Evolutionary conservation across 148 eudicot genomes (phyloP), one percentile per base, ranked within the genome.

Genomic region (Spergularia marina): DNA sequence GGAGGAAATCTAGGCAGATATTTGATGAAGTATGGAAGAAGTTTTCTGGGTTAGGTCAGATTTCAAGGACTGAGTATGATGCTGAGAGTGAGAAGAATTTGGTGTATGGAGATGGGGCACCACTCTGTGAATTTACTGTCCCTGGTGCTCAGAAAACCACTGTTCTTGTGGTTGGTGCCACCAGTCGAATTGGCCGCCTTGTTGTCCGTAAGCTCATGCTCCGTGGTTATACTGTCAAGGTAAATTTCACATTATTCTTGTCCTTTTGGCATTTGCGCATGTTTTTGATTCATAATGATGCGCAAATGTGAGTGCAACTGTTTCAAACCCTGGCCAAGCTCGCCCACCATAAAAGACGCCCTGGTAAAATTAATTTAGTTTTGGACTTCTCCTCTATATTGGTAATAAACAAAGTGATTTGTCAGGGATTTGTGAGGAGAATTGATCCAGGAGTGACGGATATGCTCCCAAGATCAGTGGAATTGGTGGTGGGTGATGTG

Each of bases 131-230:
- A 74, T 93, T 93, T 69, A 87, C 92, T 30, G 74, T 90, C 58
- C 98, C 98, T 55, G 98, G 96, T 17, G 98, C 98, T 65, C 98
- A 92, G 87, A 94, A 92, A 65, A 94, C 97, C 47, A 92, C 92
- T 44, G 92, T 94, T 65, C 97, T 94, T 55, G 98, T 94, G 4
- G 94, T 90, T 13, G 98, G 98, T 59, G 98, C 98, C 53, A 94
- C 97, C 55, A 92, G 98, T 80, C 92, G 98, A 12, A 96, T 91
- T 20, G 98, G 98, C 20, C 87, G 97, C 41, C 89, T 94, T 44
- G 97, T 94, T 21, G 92, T 94, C 72, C 84, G 98, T 17, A 94
- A 94, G 82, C 98, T 94, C 74, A 94, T 94, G 98, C 96, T 94
- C 72, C 85, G 98, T 70, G 98, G 98, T 34, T 94, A 94, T 84